Evolutionary conservation across 164 flowering plant species (phyloP).

Genomic region (Euptelea pleiosperma): DNA sequence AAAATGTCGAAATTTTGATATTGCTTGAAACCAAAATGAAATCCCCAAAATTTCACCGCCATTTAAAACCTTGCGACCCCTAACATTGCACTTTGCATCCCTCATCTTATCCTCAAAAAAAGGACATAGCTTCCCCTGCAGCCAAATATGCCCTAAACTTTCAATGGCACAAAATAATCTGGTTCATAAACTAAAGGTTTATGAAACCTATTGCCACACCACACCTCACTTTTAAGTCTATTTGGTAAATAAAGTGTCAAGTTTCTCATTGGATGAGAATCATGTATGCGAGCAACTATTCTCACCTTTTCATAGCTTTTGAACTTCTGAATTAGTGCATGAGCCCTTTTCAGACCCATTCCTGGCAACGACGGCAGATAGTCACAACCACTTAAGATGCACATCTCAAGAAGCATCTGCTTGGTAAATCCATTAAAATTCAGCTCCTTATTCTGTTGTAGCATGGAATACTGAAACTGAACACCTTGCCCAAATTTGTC

Average conservation of each 20-base stretch:
- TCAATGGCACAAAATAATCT: neutral
- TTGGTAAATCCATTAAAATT: conserved; percentile 67
- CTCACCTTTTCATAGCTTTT: conserved; percentile 79
- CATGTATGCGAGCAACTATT: conserved; percentile 5
- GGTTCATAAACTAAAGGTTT: neutral
- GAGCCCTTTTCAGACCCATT: conserved; percentile 93
- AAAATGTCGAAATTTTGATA: no score
- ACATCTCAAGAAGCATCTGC: conserved; percentile 97
- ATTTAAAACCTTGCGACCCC: no score
- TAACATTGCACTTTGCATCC: no score
- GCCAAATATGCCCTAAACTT: neutral
- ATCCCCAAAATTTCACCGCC: no score
- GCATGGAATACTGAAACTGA: conserved; percentile 57
- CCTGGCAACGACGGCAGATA: conserved; percentile 90
- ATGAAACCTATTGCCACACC: neutral
- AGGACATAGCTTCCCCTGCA: neutral
- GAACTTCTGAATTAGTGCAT: conserved; percentile 73
- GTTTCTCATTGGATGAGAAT: neutral
- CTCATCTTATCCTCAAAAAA: no score
- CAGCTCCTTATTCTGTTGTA: conserved; percentile 72
- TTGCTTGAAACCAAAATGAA: no score
- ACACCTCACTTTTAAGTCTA: no score
- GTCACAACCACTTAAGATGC: conserved; percentile 97
- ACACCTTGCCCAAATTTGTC: conserved; percentile 97
- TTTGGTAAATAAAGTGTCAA: neutral